Base-by-base conservation (phyloP, 1,284 basidiomycete genomes). In the Cystobasidiaceae sp. region DNA sequence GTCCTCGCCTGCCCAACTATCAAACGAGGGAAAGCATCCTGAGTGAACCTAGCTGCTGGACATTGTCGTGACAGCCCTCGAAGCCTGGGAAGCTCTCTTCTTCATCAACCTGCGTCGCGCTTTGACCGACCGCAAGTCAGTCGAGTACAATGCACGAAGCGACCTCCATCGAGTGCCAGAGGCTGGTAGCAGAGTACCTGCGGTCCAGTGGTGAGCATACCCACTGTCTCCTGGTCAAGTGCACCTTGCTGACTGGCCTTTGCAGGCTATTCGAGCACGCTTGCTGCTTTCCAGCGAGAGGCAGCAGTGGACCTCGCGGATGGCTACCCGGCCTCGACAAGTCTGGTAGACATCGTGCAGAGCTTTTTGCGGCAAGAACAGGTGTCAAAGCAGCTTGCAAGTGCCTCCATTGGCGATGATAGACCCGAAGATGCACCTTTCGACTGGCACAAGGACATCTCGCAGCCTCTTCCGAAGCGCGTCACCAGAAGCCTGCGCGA, bases 261-360 rank as follows among this genome's bases (percentile, higher is more conserved):
- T 25, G 11, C 46, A 67, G 51, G 61, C 43, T 70, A 68, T 50
- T 7, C 28, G 8, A 41, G 49, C 2, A 59, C 71, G 8, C 66
- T 71, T 43, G 51, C 49, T 0, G 32, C 64, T 15, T 64, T 71
- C 55, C 34, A 34, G 2, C 7, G 21, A 15, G 15, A n/a, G 2
- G 1, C 39, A 9, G 51, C 50, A 52, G 27, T 23, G 19, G 41
- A 3, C 11, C 7, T 17, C 13, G 33, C 15, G 61, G 1, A 11
- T 51, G 0, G 8, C 34, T 21, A 21, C 30, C n/a, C n/a, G n/a
- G 21, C 33, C 51, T 45, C 64, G 56, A 2, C 46, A 57, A 17
- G 63, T 66, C 7, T 28, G 39, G 1, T 41, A 27, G 66, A 70
- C 21, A 32, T 72, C 5, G 70, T 72, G 15, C 66, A 71, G 37